Conservation (phyloP, 768 basidiomycete species). For the Lactarius psammicola region DNA sequence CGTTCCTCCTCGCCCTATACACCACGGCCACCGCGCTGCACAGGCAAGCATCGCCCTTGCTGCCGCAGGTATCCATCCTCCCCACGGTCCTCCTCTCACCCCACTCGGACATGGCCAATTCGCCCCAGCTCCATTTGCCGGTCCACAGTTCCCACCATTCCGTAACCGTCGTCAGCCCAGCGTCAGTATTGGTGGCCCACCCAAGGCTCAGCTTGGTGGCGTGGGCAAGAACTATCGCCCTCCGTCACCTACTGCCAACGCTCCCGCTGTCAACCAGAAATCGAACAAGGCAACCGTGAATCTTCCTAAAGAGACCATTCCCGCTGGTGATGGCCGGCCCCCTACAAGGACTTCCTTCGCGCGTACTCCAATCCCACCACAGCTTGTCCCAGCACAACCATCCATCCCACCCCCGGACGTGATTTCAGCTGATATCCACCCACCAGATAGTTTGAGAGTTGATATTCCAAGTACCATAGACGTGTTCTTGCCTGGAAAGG, state of each 20-base stretch:
- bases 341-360: slow-evolving; percentile 56
- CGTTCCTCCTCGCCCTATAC: slow-evolving; percentile 50
- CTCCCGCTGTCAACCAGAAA: slow-evolving; percentile 39
- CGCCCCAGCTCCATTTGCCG: slow-evolving; percentile 48
- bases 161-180: slow-evolving; percentile 64
- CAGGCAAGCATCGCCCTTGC: slow-evolving; percentile 65
- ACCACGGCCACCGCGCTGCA: slow-evolving; percentile 46
- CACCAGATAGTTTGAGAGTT: slow-evolving; percentile 60
- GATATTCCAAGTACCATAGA: slow-evolving; percentile 67
- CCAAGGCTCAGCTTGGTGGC: slow-evolving; percentile 80
- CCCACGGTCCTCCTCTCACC: slow-evolving; percentile 54
- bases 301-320: slow-evolving; percentile 65
- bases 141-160: slow-evolving; percentile 37
- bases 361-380: slow-evolving; percentile 49
- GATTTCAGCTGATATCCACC: slow-evolving; percentile 54
- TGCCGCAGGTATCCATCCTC: slow-evolving; percentile 57
- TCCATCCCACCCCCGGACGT: slow-evolving; percentile 36
- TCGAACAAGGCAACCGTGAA: slow-evolving; percentile 68
- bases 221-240: slow-evolving; percentile 76
- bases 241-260: slow-evolving; percentile 42
- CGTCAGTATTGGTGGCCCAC: slow-evolving; percentile 80
- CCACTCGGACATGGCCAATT: slow-evolving; percentile 60
- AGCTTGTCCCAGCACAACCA: slow-evolving; percentile 37
- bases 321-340: slow-evolving; percentile 39
- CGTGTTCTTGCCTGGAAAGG: slow-evolving; percentile 82